phyloP scores from a whole-genome alignment of 306 rosid species.

The Hylodesmum podocarpum region DNA sequence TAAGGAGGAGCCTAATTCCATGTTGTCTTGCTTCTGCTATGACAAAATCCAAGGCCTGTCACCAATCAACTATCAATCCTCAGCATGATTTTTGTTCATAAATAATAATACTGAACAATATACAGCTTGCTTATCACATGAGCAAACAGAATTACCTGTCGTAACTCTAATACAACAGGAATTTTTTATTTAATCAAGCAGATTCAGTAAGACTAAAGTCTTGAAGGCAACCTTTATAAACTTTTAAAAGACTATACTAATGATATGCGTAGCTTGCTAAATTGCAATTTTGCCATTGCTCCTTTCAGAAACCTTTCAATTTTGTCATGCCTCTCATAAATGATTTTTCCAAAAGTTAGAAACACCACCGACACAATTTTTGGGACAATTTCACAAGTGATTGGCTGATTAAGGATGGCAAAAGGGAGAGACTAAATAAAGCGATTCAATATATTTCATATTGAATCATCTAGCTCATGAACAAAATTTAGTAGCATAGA shows the following conservation, averaged over 20 bases:
- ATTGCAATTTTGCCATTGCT: neutral
- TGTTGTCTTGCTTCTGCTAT: constrained; percentile 84
- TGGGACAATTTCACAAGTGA: neutral
- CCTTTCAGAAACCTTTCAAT: constrained; percentile 20
- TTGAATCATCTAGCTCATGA: neutral
- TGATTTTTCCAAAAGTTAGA: neutral
- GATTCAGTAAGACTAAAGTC: neutral
- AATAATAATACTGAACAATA: constrained; percentile 9
- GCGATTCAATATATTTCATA: neutral
- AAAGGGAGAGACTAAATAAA: neutral
- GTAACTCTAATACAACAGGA: neutral
- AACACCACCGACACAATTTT: constrained; percentile 7
- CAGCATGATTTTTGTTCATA: constrained; percentile 7
- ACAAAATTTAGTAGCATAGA: constrained; percentile 13
- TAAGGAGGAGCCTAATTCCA: constrained; percentile 82
- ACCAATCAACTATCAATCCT: constrained; percentile 52
- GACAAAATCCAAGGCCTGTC: constrained; percentile 90
- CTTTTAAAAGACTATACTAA: neutral
- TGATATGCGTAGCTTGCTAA: neutral
- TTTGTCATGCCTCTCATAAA: neutral
- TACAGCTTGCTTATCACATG: constrained; percentile 8
- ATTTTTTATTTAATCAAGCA: neutral
- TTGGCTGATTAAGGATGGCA: neutral
- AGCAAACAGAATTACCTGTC: neutral
- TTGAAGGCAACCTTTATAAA: constrained; percentile 7